Base-by-base conservation (phyloP, 2,329 filamentous ascomycete species). In the Monosporascus ibericus region DNA sequence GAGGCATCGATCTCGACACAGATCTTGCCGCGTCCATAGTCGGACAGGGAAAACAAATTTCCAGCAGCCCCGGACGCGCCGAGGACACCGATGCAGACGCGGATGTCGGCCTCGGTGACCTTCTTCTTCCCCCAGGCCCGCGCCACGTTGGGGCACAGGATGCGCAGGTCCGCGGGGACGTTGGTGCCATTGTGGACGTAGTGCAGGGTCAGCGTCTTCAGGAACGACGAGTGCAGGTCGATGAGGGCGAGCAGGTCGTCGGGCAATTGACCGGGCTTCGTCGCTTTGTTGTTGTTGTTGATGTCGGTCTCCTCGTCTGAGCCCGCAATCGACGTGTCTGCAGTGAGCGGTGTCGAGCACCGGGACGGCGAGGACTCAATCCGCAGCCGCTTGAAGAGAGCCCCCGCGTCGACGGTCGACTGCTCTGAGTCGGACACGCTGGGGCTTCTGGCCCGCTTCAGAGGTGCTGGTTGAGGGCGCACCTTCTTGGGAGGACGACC, bases 121-220 rank as follows among this genome's bases (percentile, higher is more conserved):
- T 77, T 76, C 34, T 86, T 78, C 70, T 87, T 90, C 54, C 86
- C 85, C 87, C 87, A 92, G 38, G 85, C 74, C 57, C 82, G 79
- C 14, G 86, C 81, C 40, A 89, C 75, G 52, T 83, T 77, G 9
- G 82, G 82, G 36, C 80, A 76, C 37, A 91, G 74, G 30, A 76
- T 72, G 37, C 77, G 74, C 44, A 90, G 67, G 61, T 90, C 85
- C 24, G 84, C 80, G 0, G 88, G 84, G 0, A 80, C 75, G 47
- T 76, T 73, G 30, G 73, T 71, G 54, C 85, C 84, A 66, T 86
- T 82, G 68, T 92, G 87, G 1, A 85, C 85, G 55, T 83, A 79
- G 62, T 90, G 86, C 9, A 91, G 71, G 0, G 81, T 79, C 24
- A 90, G 72, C 0, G 86, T 84, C 62, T 85, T 84, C 53, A 89